Percentiles rank a stretch among this genome's conserved stretches.
phyloP scores from a whole-genome alignment of 2,329 filamentous ascomycete species.

The Fusarium sp. region DNA sequence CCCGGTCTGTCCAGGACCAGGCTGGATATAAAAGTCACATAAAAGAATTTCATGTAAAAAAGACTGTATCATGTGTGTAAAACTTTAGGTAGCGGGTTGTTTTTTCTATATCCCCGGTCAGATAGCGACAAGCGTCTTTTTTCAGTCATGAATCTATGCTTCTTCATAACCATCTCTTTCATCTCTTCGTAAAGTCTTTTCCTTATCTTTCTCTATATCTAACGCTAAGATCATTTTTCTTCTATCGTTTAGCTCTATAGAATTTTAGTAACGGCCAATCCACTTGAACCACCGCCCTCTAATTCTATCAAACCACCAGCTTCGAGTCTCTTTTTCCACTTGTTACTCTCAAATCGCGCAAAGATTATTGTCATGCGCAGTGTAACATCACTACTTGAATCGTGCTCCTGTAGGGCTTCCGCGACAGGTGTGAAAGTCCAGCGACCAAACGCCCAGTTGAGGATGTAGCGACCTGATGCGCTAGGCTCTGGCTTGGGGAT shows the following conservation, averaged over 20 bases:
- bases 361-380: constrained; percentile 82
- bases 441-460: constrained; percentile 98
- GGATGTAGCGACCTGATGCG: constrained; percentile 74
- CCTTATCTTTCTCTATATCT: constrained; percentile 25
- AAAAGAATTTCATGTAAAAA: not conserved
- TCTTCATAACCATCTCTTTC: constrained; percentile 32
- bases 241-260: constrained; percentile 50
- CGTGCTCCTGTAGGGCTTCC: constrained; percentile 60
- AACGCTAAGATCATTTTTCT: constrained; percentile 4
- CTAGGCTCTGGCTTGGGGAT: constrained; percentile 51
- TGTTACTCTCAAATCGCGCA: constrained; percentile 77
- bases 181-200: constrained; percentile 35
- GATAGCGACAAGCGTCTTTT: constrained; percentile 30
- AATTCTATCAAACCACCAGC: constrained; percentile 65
- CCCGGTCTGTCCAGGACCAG: constrained; percentile 41
- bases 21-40: constrained; percentile 41
- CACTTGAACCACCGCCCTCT: constrained; percentile 59
- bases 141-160: constrained; percentile 33
- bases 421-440: constrained; percentile 84
- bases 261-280: constrained; percentile 65
- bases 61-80: constrained; percentile 17
- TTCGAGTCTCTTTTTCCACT: constrained; percentile 82
- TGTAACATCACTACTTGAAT: constrained; percentile 65
- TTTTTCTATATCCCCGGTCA: constrained; percentile 29
- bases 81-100: constrained; percentile 28